phyloP scores from a whole-genome alignment of 352 stramenopile genomes.

The Pythium utonaiense region DNA sequence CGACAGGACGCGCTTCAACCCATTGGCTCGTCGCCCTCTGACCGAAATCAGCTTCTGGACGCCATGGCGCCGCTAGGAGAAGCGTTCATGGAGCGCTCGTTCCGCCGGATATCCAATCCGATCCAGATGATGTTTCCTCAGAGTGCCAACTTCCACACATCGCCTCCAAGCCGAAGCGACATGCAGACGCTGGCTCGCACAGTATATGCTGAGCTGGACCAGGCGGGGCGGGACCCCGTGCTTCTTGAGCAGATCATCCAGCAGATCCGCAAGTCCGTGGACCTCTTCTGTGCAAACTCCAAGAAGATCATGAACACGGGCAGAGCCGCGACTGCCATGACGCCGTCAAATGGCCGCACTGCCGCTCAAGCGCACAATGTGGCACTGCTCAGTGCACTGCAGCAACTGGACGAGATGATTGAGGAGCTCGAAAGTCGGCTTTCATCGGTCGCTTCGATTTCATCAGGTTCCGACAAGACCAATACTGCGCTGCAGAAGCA shows the following conservation, averaged over 20 bases:
- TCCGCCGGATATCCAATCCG: slow-evolving; percentile 60
- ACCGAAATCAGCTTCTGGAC: slow-evolving; percentile 69
- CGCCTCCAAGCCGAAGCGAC: slow-evolving; percentile 71
- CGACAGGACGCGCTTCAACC: slow-evolving; percentile 21
- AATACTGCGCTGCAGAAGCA: slow-evolving; percentile 35
- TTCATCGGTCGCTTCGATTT: slow-evolving; percentile 5
- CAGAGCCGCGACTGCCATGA: slow-evolving; percentile 42
- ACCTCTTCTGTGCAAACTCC: slow-evolving; percentile 65
- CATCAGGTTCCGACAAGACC: slow-evolving; percentile 1
- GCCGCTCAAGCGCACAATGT: slow-evolving; percentile 79
- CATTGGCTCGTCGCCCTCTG: slow-evolving; percentile 36
- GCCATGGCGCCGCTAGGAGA: slow-evolving; percentile 65
- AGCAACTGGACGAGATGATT: slow-evolving; percentile 59
- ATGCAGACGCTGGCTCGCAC: slow-evolving; percentile 80
- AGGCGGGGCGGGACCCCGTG: slow-evolving; percentile 51
- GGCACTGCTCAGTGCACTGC: slow-evolving; percentile 59
- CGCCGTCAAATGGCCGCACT: slow-evolving; percentile 51
- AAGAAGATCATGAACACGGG: slow-evolving; percentile 73
- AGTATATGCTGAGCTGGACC: slow-evolving; percentile 68
- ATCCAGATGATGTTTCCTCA: slow-evolving; percentile 89
- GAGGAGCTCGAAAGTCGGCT: slow-evolving; percentile 52
- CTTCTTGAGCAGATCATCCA: slow-evolving; percentile 53
- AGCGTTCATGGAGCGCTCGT: slow-evolving; percentile 63
- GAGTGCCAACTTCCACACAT: slow-evolving; percentile 79
- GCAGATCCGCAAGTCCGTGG: slow-evolving; percentile 60